Conservation (phyloP, 495 filamentous ascomycete genomes). For the Penicillium goetzii region DNA sequence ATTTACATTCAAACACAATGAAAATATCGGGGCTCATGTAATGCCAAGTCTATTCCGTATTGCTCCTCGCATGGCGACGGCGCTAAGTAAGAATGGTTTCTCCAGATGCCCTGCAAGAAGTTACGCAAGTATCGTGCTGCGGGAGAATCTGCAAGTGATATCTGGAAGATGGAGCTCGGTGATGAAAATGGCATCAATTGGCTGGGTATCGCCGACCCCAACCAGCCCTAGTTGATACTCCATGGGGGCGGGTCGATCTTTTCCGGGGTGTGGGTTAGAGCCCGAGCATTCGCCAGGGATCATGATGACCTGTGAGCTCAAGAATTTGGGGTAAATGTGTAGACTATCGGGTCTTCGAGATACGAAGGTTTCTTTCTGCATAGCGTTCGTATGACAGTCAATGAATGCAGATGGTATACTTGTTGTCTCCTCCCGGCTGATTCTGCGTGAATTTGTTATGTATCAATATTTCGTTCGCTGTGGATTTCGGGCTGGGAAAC, state of each 20-base stretch:
- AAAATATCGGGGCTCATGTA: not conserved
- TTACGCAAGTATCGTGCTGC: not conserved
- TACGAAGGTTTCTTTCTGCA: not conserved
- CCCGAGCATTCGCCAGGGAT: not conserved
- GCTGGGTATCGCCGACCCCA: not conserved
- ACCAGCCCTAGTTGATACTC: not conserved
- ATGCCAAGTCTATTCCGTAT: not conserved
- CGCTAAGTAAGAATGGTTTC: not conserved
- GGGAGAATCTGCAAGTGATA: not conserved
- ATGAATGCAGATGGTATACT: not conserved
- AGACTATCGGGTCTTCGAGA: not conserved
- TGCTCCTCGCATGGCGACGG: not conserved
- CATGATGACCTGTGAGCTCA: not conserved
- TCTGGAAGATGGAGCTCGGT: not conserved
- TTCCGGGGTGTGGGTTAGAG: conserved; percentile 5
- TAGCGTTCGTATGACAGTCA: not conserved
- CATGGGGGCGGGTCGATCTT: conserved; percentile 4
- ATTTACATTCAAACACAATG: not conserved
- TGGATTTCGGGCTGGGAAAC: not conserved
- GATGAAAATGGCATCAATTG: not conserved
- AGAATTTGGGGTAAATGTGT: not conserved
- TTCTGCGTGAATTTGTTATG: not conserved
- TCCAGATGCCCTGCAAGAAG: not conserved
- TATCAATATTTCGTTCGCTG: not conserved
- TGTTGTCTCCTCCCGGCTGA: not conserved